Conservation (phyloP, 1,284 basidiomycete species). For the Ganoderma boninense region DNA sequence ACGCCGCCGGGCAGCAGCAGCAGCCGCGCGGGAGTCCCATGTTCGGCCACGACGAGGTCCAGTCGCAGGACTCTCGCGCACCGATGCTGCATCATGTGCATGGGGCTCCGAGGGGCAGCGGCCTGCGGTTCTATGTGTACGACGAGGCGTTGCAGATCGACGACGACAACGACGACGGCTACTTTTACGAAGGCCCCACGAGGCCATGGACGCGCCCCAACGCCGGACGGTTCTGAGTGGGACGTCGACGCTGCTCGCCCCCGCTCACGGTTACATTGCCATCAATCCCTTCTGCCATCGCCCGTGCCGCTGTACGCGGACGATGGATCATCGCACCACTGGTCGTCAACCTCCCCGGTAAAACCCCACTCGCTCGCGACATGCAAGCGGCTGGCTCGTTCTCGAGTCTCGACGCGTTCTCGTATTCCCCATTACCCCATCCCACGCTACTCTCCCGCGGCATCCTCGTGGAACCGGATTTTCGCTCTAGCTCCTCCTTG, state of each 20-base stretch:
- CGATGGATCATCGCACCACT: neutral
- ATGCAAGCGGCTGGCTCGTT: conserved; percentile 13
- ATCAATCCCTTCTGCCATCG: neutral
- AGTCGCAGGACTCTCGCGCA: conserved; percentile 61
- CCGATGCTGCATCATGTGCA: conserved; percentile 53
- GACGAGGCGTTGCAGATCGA: conserved; percentile 53
- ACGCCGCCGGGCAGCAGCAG: conserved; percentile 48
- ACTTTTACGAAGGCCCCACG: too few species aligned
- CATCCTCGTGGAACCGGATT: neutral
- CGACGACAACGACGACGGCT: conserved; percentile 13
- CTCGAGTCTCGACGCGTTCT: neutral
- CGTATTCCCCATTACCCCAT: neutral
- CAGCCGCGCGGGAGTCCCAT: conserved; percentile 53
- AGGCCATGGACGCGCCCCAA: too few species aligned
- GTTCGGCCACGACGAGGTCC: conserved; percentile 52
- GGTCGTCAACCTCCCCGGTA: neutral
- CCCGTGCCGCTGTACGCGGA: neutral
- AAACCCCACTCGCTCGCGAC: neutral
- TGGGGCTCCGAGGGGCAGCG: conserved; percentile 58
- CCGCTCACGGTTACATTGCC: neutral
- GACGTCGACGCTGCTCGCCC: neutral
- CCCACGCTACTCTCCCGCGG: neutral
- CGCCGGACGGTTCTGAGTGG: conserved; percentile 35
- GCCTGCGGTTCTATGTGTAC: conserved; percentile 60
- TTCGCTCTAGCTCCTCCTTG: neutral